A percentile compares a stretch with the other conserved stretches of the same genome.
phyloP scores from a whole-genome alignment of 192 early-diverging fungal species.

The Rhizoclosmatium globosum region DNA sequence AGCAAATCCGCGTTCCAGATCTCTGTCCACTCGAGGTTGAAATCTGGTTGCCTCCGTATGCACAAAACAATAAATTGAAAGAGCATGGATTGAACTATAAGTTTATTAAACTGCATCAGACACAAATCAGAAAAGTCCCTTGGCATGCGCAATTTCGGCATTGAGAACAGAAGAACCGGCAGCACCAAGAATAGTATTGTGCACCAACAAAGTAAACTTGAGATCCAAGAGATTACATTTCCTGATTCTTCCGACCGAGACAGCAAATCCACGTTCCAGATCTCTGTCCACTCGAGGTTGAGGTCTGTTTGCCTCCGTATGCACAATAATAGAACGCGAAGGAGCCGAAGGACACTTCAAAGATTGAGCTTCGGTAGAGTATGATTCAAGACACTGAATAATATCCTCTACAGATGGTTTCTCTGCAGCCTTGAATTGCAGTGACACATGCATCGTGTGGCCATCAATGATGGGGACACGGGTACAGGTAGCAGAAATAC shows the following conservation, averaged over 20 bases:
- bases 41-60: constrained; percentile 78
- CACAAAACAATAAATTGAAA: too few relatives aligned
- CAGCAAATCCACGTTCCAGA: constrained; percentile 82
- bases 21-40: constrained; percentile 93
- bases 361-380: constrained; percentile 83
- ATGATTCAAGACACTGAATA: constrained; percentile 72
- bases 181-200: constrained; percentile 97
- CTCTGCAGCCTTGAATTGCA: constrained; percentile 77
- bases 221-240: constrained; percentile 88
- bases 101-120: too few relatives aligned
- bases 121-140: constrained; percentile 72
- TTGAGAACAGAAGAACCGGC: constrained; percentile 94
- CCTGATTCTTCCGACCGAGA: constrained; percentile 97
- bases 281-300: constrained; percentile 95
- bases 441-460: constrained; percentile 88
- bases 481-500: constrained; percentile 95
- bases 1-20: constrained; percentile 82
- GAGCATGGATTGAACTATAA: too few relatives aligned
- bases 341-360: constrained; percentile 85
- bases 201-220: constrained; percentile 89
- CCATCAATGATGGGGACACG: constrained; percentile 97
- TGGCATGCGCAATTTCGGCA: constrained; percentile 91
- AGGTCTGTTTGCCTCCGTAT: constrained; percentile 79
- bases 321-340: constrained; percentile 74
- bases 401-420: constrained; percentile 81